Evolutionary conservation across 768 basidiomycete genomes (phyloP).

Genomic region (Pleurotus cornucopiae): DNA sequence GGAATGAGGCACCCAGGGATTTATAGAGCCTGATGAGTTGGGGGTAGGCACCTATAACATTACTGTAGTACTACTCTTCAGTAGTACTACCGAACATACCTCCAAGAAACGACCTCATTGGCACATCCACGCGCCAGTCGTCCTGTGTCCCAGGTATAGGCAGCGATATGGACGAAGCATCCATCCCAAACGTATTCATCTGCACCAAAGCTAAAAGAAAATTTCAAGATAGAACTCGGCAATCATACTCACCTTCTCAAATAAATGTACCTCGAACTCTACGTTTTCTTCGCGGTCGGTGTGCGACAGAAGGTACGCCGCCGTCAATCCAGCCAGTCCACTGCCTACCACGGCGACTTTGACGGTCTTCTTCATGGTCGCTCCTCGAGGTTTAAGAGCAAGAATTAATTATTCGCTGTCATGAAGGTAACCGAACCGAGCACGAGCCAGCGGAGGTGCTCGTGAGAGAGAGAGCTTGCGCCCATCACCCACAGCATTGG

Average conservation of each 20-base stretch:
- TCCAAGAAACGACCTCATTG: slow-evolving; percentile 81
- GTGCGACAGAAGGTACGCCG: slow-evolving; percentile 52
- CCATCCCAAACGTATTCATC: slow-evolving; percentile 63
- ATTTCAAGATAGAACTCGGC: background rate
- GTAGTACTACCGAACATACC: slow-evolving; percentile 37
- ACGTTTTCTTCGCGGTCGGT: slow-evolving; percentile 29
- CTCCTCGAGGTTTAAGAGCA: background rate
- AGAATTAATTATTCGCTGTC: too few relatives aligned
- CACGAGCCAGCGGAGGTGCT: too few relatives aligned
- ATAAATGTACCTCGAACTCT: slow-evolving; percentile 63
- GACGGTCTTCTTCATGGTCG: slow-evolving; percentile 32
- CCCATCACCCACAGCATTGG: too few relatives aligned
- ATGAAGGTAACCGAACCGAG: too few relatives aligned
- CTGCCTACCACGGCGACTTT: slow-evolving; percentile 70
- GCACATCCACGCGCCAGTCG: slow-evolving; percentile 65
- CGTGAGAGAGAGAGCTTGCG: too few relatives aligned
- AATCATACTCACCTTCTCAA: slow-evolving; percentile 60
- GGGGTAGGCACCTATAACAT: slow-evolving; percentile 60
- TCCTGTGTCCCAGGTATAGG: slow-evolving; percentile 28
- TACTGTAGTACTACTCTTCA: slow-evolving; percentile 24
- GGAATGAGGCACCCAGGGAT: slow-evolving; percentile 55
- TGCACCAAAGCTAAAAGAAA: slow-evolving; percentile 19
- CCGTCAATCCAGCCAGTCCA: slow-evolving; percentile 70
- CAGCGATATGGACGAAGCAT: slow-evolving; percentile 54
- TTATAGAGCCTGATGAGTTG: slow-evolving; percentile 65